Conservation (phyloP, 495 filamentous ascomycete species). For the Penicillium diatomitis region DNA sequence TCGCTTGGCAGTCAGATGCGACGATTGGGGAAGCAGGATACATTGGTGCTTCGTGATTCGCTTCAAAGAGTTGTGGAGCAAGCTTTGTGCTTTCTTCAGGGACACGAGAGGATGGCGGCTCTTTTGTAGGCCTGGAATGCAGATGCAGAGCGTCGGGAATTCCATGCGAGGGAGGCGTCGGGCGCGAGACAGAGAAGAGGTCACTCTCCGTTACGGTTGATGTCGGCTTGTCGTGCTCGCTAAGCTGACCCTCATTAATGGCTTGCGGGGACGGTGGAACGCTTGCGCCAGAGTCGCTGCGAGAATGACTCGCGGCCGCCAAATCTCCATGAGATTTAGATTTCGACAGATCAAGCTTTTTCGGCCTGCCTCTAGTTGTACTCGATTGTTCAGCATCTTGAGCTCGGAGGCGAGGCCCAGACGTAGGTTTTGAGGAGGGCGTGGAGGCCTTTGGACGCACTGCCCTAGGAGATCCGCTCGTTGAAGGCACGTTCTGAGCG, state of each 20-base stretch:
- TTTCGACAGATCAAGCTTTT: slow-evolving; percentile 31
- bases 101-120: slow-evolving; percentile 8
- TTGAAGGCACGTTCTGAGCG: slow-evolving; percentile 25
- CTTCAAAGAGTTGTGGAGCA: slow-evolving; percentile 2
- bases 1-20: slow-evolving; percentile 6
- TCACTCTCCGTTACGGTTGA: slow-evolving; percentile 21
- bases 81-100: slow-evolving; percentile 4
- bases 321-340: slow-evolving; percentile 21
- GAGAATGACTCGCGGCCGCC: slow-evolving; percentile 9
- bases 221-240: slow-evolving; percentile 49
- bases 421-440: slow-evolving; percentile 18
- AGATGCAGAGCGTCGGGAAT: not conserved
- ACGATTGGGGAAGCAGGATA: not conserved
- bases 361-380: slow-evolving; percentile 27
- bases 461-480: slow-evolving; percentile 35
- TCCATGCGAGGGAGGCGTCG: not conserved
- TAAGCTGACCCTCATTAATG: slow-evolving; percentile 33
- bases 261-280: slow-evolving; percentile 4
- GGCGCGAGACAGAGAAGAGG: slow-evolving; percentile 12
- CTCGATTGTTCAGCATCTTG: slow-evolving; percentile 18
- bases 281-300: slow-evolving; percentile 24
- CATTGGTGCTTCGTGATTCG: slow-evolving; percentile 1
- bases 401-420: slow-evolving; percentile 23
- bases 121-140: slow-evolving; percentile 5
- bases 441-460: slow-evolving; percentile 22